Percentiles rank a stretch among this genome's conserved stretches.
phyloP scores from a whole-genome alignment of 768 basidiomycete species.

The Tylopilus cervinicoccineus region DNA sequence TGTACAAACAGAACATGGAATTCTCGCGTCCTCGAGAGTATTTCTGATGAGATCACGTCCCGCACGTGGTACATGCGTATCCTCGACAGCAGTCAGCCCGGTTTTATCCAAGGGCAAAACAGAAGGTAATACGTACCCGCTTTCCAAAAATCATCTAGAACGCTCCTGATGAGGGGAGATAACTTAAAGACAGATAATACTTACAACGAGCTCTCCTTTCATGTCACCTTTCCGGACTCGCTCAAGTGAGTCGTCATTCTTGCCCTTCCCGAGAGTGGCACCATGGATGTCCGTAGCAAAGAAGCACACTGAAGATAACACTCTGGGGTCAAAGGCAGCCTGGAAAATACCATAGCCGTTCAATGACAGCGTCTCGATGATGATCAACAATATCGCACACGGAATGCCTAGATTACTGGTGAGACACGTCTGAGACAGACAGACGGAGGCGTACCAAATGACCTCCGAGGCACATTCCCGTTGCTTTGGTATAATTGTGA shows the following conservation, averaged over 20 bases:
- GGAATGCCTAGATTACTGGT: conserved; percentile 41
- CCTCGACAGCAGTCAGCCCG: conserved; percentile 39
- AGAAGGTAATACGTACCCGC: conserved; percentile 47
- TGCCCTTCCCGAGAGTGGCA: conserved; percentile 81
- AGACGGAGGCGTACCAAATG: conserved; percentile 57
- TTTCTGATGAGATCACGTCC: conserved; percentile 85
- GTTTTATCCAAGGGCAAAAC: neutral
- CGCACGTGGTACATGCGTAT: conserved; percentile 87
- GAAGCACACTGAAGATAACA: conserved; percentile 85
- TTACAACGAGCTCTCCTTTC: conserved; percentile 81
- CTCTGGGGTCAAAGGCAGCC: conserved; percentile 86
- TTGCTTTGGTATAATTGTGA: conserved; percentile 42
- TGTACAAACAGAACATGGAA: conserved; percentile 62
- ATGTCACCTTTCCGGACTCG: conserved; percentile 75
- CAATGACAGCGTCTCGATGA: neutral
- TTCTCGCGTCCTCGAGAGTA: conserved; percentile 75
- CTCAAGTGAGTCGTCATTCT: conserved; percentile 76
- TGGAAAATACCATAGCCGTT: conserved; percentile 25
- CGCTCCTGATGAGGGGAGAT: neutral
- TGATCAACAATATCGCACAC: conserved; percentile 31
- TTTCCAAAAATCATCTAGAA: conserved; percentile 91
- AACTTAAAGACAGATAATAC: conserved; percentile 20
- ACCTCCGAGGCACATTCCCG: conserved; percentile 90
- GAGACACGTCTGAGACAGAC: neutral
- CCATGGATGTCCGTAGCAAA: conserved; percentile 94